Evolutionary conservation across 2,329 filamentous ascomycete genomes (phyloP).

Genomic region (Delphinella strobiligena): DNA sequence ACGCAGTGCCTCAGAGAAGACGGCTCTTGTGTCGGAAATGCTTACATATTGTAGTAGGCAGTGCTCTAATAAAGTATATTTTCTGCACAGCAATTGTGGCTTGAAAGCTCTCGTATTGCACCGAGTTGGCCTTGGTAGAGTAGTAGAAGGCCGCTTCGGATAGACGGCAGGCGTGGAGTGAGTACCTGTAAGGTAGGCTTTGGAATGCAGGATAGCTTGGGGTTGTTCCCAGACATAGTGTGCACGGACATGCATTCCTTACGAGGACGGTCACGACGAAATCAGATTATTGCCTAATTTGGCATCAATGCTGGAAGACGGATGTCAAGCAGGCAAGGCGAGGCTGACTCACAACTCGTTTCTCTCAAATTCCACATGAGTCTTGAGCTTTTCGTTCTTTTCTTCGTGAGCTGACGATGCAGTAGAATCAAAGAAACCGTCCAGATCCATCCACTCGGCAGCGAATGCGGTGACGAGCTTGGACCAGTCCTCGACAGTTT

Average conservation of each 20-base stretch:
- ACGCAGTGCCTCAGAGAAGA: too few species aligned
- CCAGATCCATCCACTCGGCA: slow-evolving; percentile 85
- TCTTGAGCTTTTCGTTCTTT: slow-evolving; percentile 3
- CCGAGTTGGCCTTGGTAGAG: too few species aligned
- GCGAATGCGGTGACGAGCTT: slow-evolving; percentile 72
- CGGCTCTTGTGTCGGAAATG: too few species aligned
- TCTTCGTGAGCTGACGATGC: slow-evolving; percentile 2
- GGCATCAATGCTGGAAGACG: slow-evolving; percentile 1
- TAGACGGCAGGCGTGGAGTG: too few species aligned
- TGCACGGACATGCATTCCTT: background rate
- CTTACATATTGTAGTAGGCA: too few species aligned
- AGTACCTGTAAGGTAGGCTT: too few species aligned
- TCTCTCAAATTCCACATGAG: slow-evolving; percentile 1
- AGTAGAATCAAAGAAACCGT: slow-evolving; percentile 35
- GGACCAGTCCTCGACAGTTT: slow-evolving; percentile 78
- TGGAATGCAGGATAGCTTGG: too few species aligned
- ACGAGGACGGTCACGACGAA: background rate
- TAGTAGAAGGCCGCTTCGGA: too few species aligned
- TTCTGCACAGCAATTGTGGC: too few species aligned
- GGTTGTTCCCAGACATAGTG: too few species aligned
- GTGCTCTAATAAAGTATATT: too few species aligned
- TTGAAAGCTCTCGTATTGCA: too few species aligned
- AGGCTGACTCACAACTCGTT: slow-evolving; percentile 11
- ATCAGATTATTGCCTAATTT: slow-evolving; percentile 7
- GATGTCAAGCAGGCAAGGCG: background rate